These are phyloP conservation scores for Gamarada debralockiae DNA, from an alignment of 495 filamentous ascomycete species.

Conservation along the genomic window DNA sequence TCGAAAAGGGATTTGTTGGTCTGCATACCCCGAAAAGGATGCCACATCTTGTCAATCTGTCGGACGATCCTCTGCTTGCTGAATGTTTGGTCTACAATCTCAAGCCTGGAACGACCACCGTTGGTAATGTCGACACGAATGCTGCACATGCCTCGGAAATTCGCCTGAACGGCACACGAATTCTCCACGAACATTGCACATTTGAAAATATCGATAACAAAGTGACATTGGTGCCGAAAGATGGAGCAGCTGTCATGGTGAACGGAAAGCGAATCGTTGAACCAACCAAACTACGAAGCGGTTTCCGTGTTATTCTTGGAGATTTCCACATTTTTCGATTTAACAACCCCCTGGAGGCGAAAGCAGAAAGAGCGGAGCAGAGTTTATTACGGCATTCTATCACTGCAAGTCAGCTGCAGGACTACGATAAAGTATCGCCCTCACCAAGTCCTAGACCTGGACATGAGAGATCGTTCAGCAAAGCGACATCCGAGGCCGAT, in stretches of 20 bases:
- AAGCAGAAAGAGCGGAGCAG: constrained; percentile 85
- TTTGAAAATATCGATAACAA: constrained; percentile 91
- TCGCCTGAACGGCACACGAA: constrained; percentile 88
- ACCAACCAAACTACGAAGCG: constrained; percentile 80
- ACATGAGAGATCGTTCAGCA: constrained; percentile 76
- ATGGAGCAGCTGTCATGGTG: constrained; percentile 94
- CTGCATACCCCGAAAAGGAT: constrained; percentile 97
- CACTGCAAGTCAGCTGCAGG: constrained; percentile 71
- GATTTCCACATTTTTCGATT: constrained; percentile 99
- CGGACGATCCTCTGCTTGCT: constrained; percentile 90
- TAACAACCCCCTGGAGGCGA: constrained; percentile 95
- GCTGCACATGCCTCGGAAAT: constrained; percentile 81
- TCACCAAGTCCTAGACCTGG: constrained; percentile 60
- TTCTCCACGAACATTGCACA: constrained; percentile 85
- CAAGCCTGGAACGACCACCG: constrained; percentile 88
- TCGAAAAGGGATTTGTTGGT: constrained; percentile 96
- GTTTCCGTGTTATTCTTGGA: constrained; percentile 90
- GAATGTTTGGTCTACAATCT: constrained; percentile 99
- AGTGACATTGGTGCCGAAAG: constrained; percentile 83
- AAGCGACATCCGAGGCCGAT: constrained; percentile 62
- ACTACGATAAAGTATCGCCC: constrained; percentile 36
- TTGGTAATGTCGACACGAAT: constrained; percentile 84
- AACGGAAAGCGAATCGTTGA: constrained; percentile 86
- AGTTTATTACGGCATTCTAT: constrained; percentile 87
- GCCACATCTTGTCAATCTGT: constrained; percentile 97